Base-by-base conservation (phyloP, 2,329 filamentous ascomycete species). In the Sporothrix brasiliensis region DNA sequence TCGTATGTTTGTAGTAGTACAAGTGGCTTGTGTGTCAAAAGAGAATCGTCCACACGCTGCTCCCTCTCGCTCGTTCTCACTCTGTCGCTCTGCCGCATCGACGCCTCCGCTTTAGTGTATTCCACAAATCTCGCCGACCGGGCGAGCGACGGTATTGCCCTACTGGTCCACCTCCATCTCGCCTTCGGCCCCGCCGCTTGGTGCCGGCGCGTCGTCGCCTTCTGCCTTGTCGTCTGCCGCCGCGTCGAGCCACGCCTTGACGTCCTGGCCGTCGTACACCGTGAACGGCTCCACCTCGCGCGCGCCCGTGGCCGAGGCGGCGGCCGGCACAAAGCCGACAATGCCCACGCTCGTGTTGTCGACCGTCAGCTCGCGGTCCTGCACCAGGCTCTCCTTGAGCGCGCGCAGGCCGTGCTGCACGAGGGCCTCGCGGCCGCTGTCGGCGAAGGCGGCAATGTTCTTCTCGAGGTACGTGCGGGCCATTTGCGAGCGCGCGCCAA, bases 281-380 rank as follows among this genome's bases (percentile, higher is more conserved):
- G 92, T 92, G 83, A 98, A 98, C 74, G 88, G 87, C 85, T 98
- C 92, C 44, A 91, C 81, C 69, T 78, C 82, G 80, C 86, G 86
- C 79, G 83, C 84, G 69, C 83, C 83, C 7, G 82, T 81, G 72
- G 82, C 81, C 73, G 80, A 80, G 70, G 82, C 80, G 63, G 76
- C 81, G 58, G 86, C 83, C 3, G 93, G 93, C 61, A 77, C 82
- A 65, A 87, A 83, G 11, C 94, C 94, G 27, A 94, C 92, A 72
- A 97, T 85, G 50, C 92, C 94, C 69, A 99, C 88, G 76, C 93
- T 97, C 69, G 94, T 97, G 83, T 99, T 99, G 80, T 98, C 95
- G 53, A 97, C 88, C 69, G 94, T 98, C 80, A 99, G 84, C 86
- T 98, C 94, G 85, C 96, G 97, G 82, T 99, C 95, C 87, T 98